Conservation (phyloP, 192 early-diverging fungal species). For the Entomortierella beljakovae region DNA sequence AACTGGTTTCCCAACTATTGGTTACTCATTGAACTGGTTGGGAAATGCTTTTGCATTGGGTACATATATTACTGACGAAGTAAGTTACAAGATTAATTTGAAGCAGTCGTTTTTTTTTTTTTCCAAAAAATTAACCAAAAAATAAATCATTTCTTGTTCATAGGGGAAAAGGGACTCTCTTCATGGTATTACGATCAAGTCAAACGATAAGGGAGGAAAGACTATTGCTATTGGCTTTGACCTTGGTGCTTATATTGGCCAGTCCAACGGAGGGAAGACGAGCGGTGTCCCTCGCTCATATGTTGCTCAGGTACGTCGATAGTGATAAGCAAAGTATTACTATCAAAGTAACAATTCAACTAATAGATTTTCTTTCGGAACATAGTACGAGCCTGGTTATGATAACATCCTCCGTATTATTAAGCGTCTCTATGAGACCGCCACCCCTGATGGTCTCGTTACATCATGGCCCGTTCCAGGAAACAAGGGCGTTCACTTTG, state of each 20-base stretch:
- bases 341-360: background rate
- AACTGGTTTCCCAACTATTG: constrained; percentile 13
- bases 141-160: too few relatives aligned
- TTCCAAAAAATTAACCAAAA: too few relatives aligned
- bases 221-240: constrained; percentile 26
- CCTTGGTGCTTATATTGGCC: constrained; percentile 20
- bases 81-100: constrained; percentile 5
- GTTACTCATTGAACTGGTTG: constrained; percentile 1
- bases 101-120: background rate
- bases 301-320: background rate
- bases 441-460: constrained; percentile 4
- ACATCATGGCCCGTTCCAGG: constrained; percentile 28
- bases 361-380: background rate
- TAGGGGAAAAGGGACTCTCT: background rate
- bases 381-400: constrained; percentile 28
- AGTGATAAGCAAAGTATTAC: too few relatives aligned
- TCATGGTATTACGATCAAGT: constrained; percentile 1
- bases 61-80: background rate
- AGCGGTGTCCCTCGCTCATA: constrained; percentile 17
- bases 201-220: background rate
- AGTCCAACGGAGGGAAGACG: constrained; percentile 15
- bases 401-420: constrained; percentile 27
- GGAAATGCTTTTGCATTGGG: constrained; percentile 9
- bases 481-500: constrained; percentile 27
- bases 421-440: constrained; percentile 9